These are phyloP conservation scores for Dittrichia graveolens DNA, from an alignment of 129 eudicot genomes.

Conservation along the genomic window DNA sequence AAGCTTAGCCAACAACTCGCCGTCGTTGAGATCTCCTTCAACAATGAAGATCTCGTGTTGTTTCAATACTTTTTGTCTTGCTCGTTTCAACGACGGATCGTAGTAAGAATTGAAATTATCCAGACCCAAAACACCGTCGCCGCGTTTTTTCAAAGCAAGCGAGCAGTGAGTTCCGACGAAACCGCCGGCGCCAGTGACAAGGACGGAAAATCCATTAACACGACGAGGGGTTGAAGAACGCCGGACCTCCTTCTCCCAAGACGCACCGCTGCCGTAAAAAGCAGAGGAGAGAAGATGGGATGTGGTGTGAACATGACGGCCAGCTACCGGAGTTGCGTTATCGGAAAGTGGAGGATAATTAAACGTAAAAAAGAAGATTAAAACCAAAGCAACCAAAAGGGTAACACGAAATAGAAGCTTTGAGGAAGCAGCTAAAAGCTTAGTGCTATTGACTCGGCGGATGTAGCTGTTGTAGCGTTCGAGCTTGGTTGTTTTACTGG, in stretches of 20 bases:
- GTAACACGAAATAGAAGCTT: constrained; percentile 87
- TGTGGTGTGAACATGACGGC: constrained; percentile 48
- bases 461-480: constrained; percentile 90
- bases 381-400: constrained; percentile 58
- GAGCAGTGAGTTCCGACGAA: constrained; percentile 73
- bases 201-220: constrained; percentile 53
- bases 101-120: constrained; percentile 71
- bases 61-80: constrained; percentile 48
- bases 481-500: constrained; percentile 77
- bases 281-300: constrained; percentile 66
- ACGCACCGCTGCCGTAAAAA: constrained; percentile 70
- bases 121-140: constrained; percentile 72
- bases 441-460: constrained; percentile 76
- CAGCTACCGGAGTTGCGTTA: background rate
- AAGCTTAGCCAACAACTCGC: constrained; percentile 50
- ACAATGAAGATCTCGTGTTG: constrained; percentile 59
- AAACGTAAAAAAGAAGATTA: constrained; percentile 72
- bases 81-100: constrained; percentile 70
- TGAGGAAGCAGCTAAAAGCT: constrained; percentile 82
- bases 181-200: constrained; percentile 83
- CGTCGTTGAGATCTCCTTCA: constrained; percentile 72
- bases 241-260: constrained; percentile 79
- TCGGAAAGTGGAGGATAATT: constrained; percentile 66
- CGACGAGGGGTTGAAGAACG: constrained; percentile 76
- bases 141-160: constrained; percentile 63